Conservation (phyloP, 495 filamentous ascomycete genomes). For the Elasticomyces elasticus region DNA sequence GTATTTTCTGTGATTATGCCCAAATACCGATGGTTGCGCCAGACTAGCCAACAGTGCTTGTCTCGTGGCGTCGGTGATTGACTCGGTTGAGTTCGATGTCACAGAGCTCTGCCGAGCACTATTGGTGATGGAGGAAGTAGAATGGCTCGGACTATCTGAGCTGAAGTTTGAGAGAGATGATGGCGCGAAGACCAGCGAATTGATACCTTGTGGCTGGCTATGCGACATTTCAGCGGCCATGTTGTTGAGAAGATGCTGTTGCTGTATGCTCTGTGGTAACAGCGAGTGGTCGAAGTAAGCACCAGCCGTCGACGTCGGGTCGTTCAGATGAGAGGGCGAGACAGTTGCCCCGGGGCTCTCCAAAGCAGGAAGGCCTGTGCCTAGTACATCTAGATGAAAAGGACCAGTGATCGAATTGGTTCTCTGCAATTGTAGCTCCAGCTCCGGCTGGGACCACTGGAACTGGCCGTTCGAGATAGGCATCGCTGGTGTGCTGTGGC, state of each 20-base stretch:
- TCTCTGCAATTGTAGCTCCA: constrained; percentile 1
- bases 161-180: constrained; percentile 37
- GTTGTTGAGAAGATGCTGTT: constrained; percentile 2
- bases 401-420: constrained; percentile 24
- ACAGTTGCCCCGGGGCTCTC: constrained; percentile 20
- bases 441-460: constrained; percentile 13
- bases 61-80: constrained; percentile 90
- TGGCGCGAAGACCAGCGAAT: constrained; percentile 5
- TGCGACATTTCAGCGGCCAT: background rate
- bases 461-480: constrained; percentile 1
- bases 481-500: constrained; percentile 11
- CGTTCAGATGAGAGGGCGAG: constrained; percentile 24
- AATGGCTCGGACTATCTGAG: constrained; percentile 53
- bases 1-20: constrained; percentile 55
- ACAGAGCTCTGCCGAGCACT: constrained; percentile 55
- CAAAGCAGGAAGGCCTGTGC: constrained; percentile 28
- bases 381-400: constrained; percentile 49
- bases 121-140: constrained; percentile 51
- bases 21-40: constrained; percentile 63
- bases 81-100: constrained; percentile 56
- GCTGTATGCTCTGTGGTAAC: constrained; percentile 20
- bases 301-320: constrained; percentile 21
- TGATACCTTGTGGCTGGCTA: background rate
- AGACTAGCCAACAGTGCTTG: constrained; percentile 75
- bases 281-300: constrained; percentile 27